Evolutionary conservation across 768 basidiomycete genomes (phyloP), one percentile per base, ranked within the genome.

Genomic region (Suillus plorans): DNA sequence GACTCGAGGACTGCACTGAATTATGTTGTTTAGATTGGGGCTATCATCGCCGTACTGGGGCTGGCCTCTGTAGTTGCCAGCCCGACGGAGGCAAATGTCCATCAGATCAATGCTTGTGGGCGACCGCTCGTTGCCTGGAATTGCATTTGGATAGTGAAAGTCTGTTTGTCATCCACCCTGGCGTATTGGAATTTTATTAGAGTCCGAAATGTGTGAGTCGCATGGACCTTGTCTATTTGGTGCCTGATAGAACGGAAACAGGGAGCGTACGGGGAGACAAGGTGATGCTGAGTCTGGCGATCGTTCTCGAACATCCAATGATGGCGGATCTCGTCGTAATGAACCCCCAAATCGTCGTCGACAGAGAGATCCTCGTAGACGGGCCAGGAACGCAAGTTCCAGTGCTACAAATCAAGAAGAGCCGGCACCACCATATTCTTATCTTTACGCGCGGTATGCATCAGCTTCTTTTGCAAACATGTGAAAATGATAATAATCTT

Each of bases 91-190:
- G 72, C 74, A 3, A 66, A 63, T 4, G 61, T 78, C 47, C 82
- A 80, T 57, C 89, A 91, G 76, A 89, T 89, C 80, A 69, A 76
- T 31, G 87, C 87, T 0, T 91, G 90, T 67, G 80, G 80, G 52
- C 81, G 85, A 20, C 89, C 90, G 9, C 73, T 91, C 31, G 90
- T 90, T 7, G 76, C 80, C 2, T 91, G 89, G 90, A 83, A 87
- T 60, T 79, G 81, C 42, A 76, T 91, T 5, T 91, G 90, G 90
- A 72, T 87, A 31, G 77, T 81, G 22, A 80, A 87, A 60, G 83
- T 84, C 2, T 71, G 79, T 13, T 69, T 89, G 42, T 84, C 85
- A 10, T 77, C 80, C 44, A 68, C 71, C 34, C 69, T 90, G 60
- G 79, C 85, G 2, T 81, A 82, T 66, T 90, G 89, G 89, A 82